Evolutionary conservation across 305 asterid species (phyloP), one percentile per base, ranked within the genome.

Genomic region (Petunia hybrid): DNA sequence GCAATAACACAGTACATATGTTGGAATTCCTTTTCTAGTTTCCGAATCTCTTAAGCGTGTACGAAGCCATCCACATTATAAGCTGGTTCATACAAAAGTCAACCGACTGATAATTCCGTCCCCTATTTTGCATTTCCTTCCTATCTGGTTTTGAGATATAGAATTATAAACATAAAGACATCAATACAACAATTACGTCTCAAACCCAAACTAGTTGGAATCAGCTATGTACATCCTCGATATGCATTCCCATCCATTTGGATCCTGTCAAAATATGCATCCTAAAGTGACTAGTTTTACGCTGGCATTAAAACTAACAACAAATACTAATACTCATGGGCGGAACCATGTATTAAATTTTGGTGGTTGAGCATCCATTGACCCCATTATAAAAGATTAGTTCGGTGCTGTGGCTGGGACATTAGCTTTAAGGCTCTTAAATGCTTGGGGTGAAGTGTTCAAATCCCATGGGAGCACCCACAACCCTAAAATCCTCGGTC

Each of bases 41-140:
- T 46, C 12, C 2, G 7, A 46, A 46, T 46, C 12, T 3, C 9
- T 12, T 46, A 12, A 46, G 8, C 46, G 9, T 70, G 31, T 46
- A 40, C 22, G 10, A 5, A 35, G 5, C 6, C 77, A 70, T 46
- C 41, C 42, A 46, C 43, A 71, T 71, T 31, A 71, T 71, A 71
- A 71, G 40, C 36, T 71, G 77, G 77, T 12, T 48, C 12, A 71
- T 22, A 48, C 12, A 46, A 46, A 70, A 46, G 77, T 71, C 77
- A 71, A 35, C 35, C 35, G 74, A 69, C 51, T 39, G 51, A 66
- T 66, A 64, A 13, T 14, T 65, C 13, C 9, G 13, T 6, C 71
- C 22, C 71, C 2, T 65, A 65, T 22, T 45, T 59, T 45, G 60
- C 59, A 22, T 10, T 70, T 6, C 12, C 35, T 71, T 12, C 22